Evolutionary conservation across 495 filamentous ascomycete genomes (phyloP).

Genomic region (Penicillium salamii): DNA sequence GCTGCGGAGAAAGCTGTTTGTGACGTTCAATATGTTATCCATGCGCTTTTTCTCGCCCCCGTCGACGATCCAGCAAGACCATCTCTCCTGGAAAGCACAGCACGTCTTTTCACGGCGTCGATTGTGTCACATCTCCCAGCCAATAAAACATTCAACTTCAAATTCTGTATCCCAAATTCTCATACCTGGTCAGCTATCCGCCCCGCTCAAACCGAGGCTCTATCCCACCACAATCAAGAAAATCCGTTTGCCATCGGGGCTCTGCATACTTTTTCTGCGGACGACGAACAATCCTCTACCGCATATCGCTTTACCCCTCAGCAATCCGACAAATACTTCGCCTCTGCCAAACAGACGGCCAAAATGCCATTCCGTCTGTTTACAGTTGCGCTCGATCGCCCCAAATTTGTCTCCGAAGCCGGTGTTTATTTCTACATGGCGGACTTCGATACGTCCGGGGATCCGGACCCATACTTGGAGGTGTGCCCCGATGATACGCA

Average conservation of each 20-base stretch:
- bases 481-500: slow-evolving; percentile 3
- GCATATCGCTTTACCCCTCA: slow-evolving; percentile 7
- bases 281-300: background rate
- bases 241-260: slow-evolving; percentile 9
- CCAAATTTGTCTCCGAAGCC: slow-evolving; percentile 13
- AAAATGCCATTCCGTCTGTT: background rate
- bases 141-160: slow-evolving; percentile 11
- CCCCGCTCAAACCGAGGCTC: slow-evolving; percentile 9
- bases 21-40: slow-evolving; percentile 18
- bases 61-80: slow-evolving; percentile 3
- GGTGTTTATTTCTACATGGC: slow-evolving; percentile 17
- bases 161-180: slow-evolving; percentile 14
- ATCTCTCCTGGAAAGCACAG: slow-evolving; percentile 12
- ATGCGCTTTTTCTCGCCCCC: slow-evolving; percentile 12
- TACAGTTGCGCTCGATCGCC: slow-evolving; percentile 13
- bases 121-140: slow-evolving; percentile 12
- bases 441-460: background rate
- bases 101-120: slow-evolving; percentile 14
- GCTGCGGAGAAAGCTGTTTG: slow-evolving; percentile 4
- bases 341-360: background rate
- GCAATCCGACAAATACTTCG: background rate
- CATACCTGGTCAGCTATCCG: slow-evolving; percentile 13
- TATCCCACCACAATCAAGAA: slow-evolving; percentile 4
- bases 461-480: background rate
- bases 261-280: slow-evolving; percentile 4